Evolutionary conservation across 2,329 filamentous ascomycete genomes (phyloP).

Genomic region (Knufia petricola): DNA sequence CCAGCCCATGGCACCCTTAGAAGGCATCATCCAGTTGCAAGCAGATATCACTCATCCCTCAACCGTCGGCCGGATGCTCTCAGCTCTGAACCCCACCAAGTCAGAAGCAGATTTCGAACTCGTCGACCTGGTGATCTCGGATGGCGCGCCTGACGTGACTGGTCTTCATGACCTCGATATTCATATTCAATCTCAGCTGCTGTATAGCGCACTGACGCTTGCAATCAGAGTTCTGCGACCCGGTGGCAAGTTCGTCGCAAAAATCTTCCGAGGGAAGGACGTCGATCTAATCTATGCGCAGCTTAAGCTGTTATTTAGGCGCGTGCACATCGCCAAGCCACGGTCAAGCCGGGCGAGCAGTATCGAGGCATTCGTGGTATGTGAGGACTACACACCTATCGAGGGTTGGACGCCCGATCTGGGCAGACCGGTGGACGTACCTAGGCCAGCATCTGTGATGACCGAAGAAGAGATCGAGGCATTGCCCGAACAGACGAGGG

Average conservation of each 20-base stretch:
- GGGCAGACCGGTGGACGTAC: conserved; percentile 27
- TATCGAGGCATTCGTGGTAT: conserved; percentile 94
- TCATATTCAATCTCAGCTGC: conserved; percentile 90
- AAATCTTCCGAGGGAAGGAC: conserved; percentile 90
- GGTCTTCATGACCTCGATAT: conserved; percentile 96
- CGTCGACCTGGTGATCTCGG: conserved; percentile 88
- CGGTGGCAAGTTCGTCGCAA: conserved; percentile 92
- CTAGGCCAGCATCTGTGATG: neutral
- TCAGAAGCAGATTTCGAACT: conserved; percentile 44
- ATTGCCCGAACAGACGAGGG: conserved; percentile 24
- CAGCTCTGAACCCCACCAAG: conserved; percentile 60
- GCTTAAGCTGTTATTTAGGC: conserved; percentile 79
- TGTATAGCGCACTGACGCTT: conserved; percentile 88
- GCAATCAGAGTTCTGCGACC: conserved; percentile 86
- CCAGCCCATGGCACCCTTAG: conserved; percentile 87
- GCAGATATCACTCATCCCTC: conserved; percentile 97
- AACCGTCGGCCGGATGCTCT: conserved; percentile 79
- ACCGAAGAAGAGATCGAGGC: conserved; percentile 12
- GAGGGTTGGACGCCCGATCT: conserved; percentile 21
- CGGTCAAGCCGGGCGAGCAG: conserved; percentile 90
- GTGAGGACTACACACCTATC: conserved; percentile 74
- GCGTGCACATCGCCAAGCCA: conserved; percentile 86
- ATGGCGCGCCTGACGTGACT: conserved; percentile 93
- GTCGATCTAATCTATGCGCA: conserved; percentile 95
- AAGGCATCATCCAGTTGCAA: conserved; percentile 82